Base-by-base conservation (phyloP, 176 grass and related monocot genomes). In the Ampelocalamus luodianensis region DNA sequence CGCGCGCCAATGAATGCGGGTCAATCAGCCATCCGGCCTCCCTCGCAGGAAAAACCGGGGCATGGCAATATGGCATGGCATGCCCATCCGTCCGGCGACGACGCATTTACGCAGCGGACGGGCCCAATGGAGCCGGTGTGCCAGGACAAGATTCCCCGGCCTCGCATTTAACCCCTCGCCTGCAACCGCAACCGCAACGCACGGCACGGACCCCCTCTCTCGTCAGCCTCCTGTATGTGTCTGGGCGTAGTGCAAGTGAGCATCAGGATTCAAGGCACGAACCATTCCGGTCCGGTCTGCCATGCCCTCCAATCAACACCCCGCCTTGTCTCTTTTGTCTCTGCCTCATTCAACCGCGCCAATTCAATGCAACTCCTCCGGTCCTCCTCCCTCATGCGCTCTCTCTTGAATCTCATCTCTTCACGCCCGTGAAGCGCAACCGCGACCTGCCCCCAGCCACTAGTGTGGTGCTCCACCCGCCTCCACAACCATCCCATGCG, bases 71-170 rank as follows among this genome's bases (percentile, higher is more conserved):
- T n/a, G 16, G 16, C 0, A 18, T 18, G 50, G 49, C 16, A 17
- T 10, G 51, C 24, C 51, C 24, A 68, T 58, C 40, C 54, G 42
- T 13, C 20, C 65, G 48, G 65, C 65, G 36, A 76, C 85, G 85
- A 48, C 66, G 77, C 68, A 80, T 80, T 80, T 64, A 86, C 67
- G 17, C 51, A 8, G 51, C 51, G 56, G 38, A 42, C 27, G 74
- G 82, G 6, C 15, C 23, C 63, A 44, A 40, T 32, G 27, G 42
- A 23, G 83, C 20, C 74, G 39, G 83, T 59, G 73, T 27, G 76
- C 55, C 77, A 80, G 67, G 77, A 44, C 85, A 32, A 81, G 85
- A 87, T 87, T 87, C 85, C 77, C 85, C 51, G 51, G 68, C 24
- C 69, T 79, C 77, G 69, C 84, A 86, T 86, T 86, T 51, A 74